phyloP scores from a whole-genome alignment of 139 green algal species.

The Deuterostichococcus epilithicus region DNA sequence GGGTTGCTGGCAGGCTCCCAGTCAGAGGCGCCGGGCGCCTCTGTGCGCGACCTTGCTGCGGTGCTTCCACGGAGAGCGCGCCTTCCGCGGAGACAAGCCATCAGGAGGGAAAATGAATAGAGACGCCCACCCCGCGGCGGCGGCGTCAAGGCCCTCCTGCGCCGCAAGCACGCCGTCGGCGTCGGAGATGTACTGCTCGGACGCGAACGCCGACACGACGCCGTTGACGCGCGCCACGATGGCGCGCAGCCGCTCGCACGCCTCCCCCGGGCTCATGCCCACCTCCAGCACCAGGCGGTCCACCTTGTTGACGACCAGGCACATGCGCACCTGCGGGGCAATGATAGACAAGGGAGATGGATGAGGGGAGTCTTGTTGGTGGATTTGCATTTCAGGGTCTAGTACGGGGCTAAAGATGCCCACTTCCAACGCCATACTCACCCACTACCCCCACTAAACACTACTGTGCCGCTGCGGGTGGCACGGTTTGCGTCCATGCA shows the following conservation, averaged over 20 bases:
- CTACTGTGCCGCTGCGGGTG: too few species aligned
- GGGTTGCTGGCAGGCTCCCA: not conserved
- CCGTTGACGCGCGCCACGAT: conserved; percentile 95
- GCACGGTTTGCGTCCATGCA: conserved; percentile 99
- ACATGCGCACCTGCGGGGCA: conserved; percentile 57
- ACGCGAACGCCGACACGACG: conserved; percentile 83
- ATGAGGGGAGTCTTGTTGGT: too few species aligned
- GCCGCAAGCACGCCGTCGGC: conserved; percentile 82
- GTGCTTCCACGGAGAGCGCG: too few species aligned
- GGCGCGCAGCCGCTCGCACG: conserved; percentile 65
- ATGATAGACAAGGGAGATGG: too few species aligned
- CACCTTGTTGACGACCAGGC: conserved; percentile 97
- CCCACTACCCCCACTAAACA: too few species aligned
- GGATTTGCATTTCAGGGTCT: too few species aligned
- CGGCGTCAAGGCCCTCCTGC: conserved; percentile 39
- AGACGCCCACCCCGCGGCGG: not conserved
- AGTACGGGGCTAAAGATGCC: too few species aligned
- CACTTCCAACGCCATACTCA: too few species aligned
- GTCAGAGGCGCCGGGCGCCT: not conserved
- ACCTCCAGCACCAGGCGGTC: conserved; percentile 93
- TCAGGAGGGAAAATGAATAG: not conserved
- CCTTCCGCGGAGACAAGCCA: too few species aligned
- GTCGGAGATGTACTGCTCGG: conserved; percentile 83
- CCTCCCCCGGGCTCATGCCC: conserved; percentile 67
- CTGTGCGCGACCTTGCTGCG: too few species aligned